Evolutionary conservation across 208 protist species (phyloP), one percentile per base, ranked within the genome.

Genomic region (Blastocrithidia nonstop): DNA sequence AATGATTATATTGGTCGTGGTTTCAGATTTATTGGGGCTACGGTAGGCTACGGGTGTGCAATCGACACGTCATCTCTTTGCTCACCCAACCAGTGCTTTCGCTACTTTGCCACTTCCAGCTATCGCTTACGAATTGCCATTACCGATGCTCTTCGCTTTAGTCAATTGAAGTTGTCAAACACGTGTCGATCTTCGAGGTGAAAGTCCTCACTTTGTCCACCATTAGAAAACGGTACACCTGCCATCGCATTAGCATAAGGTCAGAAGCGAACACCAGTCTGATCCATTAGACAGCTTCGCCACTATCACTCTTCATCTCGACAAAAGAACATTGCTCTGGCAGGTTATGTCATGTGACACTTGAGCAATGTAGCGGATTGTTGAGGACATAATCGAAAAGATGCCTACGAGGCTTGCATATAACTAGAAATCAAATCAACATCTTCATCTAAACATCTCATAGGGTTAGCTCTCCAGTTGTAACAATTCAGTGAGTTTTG

Each of bases 261-360:
- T 70, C 74, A 93, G 55, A 93, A 93, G 44, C 83, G 83, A 16
- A 88, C 60, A 13, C 83, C 83, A 0, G 83, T 93, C 48, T 88
- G 72, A 48, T 93, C 83, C 83, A 93, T 93, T 42, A 93, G 45
- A 53, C 83, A 93, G 33, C 55, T 87, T n/a, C 83, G 83, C 83
- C 83, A 93, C 68, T 93, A 78, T 75, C 78, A 93, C 64, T 93
- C 83, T 50, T 93, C 83, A 49, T 93, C 83, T 21, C 83, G 75
- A 57, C 83, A 93, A 62, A 93, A 93, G 39, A 68, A 93, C 17
- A 93, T 67, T n/a, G 78, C 83, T 40, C 71, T 70, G 8, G 77
- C 72, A 6, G 83, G 83, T 57, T 93, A 78, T 25, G 83, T 93
- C 83, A 88, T 87, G 70, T 93, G 83, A 56, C 83, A 93, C 67